A percentile compares a stretch with the other conserved stretches of the same genome.
Conservation (phyloP, 345 rosid genomes). For the Eucalyptus fibrosa region DNA sequence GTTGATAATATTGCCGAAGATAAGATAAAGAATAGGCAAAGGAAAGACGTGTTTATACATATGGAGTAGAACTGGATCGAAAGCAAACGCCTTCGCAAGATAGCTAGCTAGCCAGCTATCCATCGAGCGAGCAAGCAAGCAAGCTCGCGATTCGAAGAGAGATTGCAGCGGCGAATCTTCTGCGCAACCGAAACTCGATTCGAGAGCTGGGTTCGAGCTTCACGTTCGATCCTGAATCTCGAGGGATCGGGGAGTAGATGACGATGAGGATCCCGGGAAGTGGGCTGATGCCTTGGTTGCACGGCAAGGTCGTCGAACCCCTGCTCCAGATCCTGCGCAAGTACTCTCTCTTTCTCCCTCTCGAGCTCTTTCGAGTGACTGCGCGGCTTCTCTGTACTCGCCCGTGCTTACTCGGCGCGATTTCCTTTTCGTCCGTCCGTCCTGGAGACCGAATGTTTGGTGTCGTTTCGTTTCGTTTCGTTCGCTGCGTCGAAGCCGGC, state of each 20-base stretch:
- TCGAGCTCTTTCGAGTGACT: neutral
- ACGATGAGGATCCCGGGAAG: neutral
- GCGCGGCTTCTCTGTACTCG: neutral
- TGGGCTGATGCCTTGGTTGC: conserved; percentile 31
- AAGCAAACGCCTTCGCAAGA: neutral
- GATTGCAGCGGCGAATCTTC: neutral
- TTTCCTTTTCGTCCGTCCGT: neutral
- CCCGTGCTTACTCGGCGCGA: neutral
- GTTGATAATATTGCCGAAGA: neutral
- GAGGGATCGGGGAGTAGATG: neutral
- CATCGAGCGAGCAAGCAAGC: neutral
- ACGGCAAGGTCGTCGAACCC: conserved; percentile 53
- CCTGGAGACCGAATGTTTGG: neutral
- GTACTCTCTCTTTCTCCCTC: conserved; percentile 7
- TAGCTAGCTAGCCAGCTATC: neutral
- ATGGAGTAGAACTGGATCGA: neutral
- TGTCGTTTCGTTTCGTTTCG: neutral
- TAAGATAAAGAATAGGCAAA: neutral
- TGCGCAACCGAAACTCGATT: neutral
- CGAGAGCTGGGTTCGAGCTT: neutral
- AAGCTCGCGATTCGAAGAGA: neutral
- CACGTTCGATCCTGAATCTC: neutral
- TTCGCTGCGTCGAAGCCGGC: neutral
- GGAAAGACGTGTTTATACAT: neutral
- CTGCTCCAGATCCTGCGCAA: conserved; percentile 61